These are phyloP conservation scores for Fusarium tupiense DNA, from an alignment of 2,329 filamentous ascomycete genomes.

Conservation along the genomic window DNA sequence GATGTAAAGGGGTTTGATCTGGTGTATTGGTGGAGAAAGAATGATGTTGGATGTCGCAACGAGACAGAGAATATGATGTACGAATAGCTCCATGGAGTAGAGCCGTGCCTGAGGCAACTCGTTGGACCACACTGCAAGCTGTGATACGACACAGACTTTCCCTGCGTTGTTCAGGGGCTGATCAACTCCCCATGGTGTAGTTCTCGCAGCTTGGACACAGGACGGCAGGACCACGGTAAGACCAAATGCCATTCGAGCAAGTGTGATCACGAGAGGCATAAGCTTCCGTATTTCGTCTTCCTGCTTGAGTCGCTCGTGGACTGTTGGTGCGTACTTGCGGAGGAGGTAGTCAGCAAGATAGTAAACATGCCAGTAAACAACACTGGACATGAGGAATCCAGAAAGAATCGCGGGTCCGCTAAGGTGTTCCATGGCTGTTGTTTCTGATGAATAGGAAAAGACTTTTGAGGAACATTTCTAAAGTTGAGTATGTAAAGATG, in stretches of 20 bases:
- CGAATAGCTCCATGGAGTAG: constrained; percentile 35
- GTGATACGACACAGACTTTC: constrained; percentile 39
- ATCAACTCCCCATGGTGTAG: constrained; percentile 35
- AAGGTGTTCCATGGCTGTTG: constrained; percentile 6
- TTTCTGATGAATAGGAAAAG: not conserved
- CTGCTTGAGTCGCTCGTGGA: constrained; percentile 20
- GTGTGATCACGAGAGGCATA: constrained; percentile 25
- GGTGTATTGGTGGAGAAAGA: constrained; percentile 35
- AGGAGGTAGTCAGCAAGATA: constrained; percentile 19
- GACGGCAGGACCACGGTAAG: constrained; percentile 35
- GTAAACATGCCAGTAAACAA: constrained; percentile 37
- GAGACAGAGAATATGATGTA: constrained; percentile 41
- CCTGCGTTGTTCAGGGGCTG: constrained; percentile 32
- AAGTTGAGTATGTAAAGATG: not conserved
- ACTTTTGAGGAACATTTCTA: not conserved
- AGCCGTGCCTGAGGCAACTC: constrained; percentile 27
- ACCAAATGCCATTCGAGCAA: constrained; percentile 42
- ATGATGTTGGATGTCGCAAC: constrained; percentile 34
- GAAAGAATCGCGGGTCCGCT: constrained; percentile 32
- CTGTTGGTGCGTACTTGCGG: constrained; percentile 3
- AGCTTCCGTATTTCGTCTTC: constrained; percentile 28
- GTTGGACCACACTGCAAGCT: constrained; percentile 36
- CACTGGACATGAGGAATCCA: constrained; percentile 23
- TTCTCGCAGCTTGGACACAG: constrained; percentile 29
- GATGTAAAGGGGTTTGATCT: constrained; percentile 41